Base-by-base conservation (phyloP, 2,329 filamentous ascomycete genomes). In the Trichoderma koningii region DNA sequence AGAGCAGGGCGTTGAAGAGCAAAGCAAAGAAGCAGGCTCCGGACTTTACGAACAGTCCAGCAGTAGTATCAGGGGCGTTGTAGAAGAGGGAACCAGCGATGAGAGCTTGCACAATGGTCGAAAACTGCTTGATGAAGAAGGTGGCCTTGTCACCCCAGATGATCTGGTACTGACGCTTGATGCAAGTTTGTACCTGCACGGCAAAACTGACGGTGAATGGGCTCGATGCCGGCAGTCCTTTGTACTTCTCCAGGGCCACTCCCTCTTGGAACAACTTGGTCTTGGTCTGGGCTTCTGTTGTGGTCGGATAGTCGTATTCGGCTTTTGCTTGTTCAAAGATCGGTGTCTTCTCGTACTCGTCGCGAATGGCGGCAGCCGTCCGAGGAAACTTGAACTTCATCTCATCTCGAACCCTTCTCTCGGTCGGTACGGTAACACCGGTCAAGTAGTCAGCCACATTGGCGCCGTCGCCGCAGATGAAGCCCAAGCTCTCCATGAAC, bases 31-130 rank as follows among this genome's bases (percentile, higher is more conserved):
- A 91, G 5, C 88, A 76, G 0, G 87, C 82, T 60, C 88, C 89
- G 0, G 82, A 81, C 69, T 89, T 89, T 69, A 84, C 72, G 72
- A 90, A 90, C 0, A 91, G 75, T 9, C 88, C 88, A 1, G 75
- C 79, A 0, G 86, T 85, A 56, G 82, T 85, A 26, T 76, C 66
- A 0, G 87, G 82, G 0, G 87, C 84, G 63, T 87, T 81, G 75
- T 90, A 91, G 75, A 91, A 91, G 3, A 90, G 79, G 0, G 87
- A 89, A 7, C 87, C 88, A 1, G 83, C 80, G 65, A 90, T 84
- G 5, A 91, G 74, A 0, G 87, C 86, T 69, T 89, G 85, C 0
- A 80, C 70, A 7, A 89, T 70, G 1, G 83, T 87, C 0, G 82
- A 81, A 5, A 79, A 74, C 69, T 89, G 86, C 71, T 87, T 88